Percentiles rank a stretch among this genome's conserved stretches.
Conservation (phyloP, 2,329 filamentous ascomycete species). For the Trichoderma cornu-damae region DNA sequence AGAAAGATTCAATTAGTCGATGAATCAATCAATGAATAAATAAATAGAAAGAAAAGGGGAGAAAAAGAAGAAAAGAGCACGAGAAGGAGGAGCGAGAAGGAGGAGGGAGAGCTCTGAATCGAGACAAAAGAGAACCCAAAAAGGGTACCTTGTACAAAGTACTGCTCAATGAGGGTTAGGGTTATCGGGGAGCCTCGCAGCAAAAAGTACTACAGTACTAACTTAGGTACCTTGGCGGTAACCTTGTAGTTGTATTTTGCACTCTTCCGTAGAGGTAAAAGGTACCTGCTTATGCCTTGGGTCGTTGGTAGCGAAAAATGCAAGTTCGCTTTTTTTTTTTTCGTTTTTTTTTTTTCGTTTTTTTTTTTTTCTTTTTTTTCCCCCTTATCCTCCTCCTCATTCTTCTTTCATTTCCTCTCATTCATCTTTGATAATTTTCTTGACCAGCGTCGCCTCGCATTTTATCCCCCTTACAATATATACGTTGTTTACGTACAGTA, state of each 20-base stretch:
- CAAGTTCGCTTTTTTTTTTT: not conserved
- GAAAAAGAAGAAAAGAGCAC: not conserved
- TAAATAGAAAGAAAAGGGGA: too few relatives aligned
- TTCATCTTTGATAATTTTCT: too few relatives aligned
- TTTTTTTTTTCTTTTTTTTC: too few relatives aligned
- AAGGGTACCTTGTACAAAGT: not conserved
- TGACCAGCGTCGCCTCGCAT: too few relatives aligned
- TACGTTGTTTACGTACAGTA: too few relatives aligned
- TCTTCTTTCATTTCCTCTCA: not conserved
- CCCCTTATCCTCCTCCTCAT: too few relatives aligned
- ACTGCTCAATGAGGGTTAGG: slow-evolving; percentile 8
- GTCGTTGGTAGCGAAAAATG: not conserved
- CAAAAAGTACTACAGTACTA: not conserved
- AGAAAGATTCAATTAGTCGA: too few relatives aligned
- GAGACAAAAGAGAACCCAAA: not conserved
- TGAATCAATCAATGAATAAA: too few relatives aligned
- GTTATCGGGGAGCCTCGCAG: slow-evolving; percentile 1
- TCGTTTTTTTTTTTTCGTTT: not conserved
- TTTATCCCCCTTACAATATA: too few relatives aligned
- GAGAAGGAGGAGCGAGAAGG: not conserved
- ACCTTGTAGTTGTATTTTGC: not conserved
- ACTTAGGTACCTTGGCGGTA: not conserved
- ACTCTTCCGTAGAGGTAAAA: not conserved
- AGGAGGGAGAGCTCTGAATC: not conserved
- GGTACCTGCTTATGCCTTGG: too few relatives aligned